Base-by-base conservation (phyloP, 139 green algal genomes). In the Micractinium conductrix region DNA sequence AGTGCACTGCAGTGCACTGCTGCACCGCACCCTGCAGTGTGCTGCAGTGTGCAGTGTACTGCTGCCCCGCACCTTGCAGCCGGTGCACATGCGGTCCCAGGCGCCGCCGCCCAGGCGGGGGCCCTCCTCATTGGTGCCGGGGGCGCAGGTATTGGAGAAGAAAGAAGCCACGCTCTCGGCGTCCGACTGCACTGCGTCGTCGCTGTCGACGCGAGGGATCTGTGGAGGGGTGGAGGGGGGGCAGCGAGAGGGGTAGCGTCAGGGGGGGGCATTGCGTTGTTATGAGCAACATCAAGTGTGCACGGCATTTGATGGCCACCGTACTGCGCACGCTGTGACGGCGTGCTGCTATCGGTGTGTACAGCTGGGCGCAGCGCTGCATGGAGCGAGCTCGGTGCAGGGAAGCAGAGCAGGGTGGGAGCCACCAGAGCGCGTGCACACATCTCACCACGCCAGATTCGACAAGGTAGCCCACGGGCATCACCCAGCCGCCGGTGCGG, bases 81-180 rank as follows among this genome's bases (percentile, higher is more conserved):
- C 86, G 26, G 65, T 89, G 86, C 86, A 89, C 17, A 89, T 37
- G 33, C 45, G 35, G 19, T n/a, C n/a, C 22, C 43, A 86, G 43
- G 62, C n/a, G 19, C 37, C 50, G 30, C 84, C 86, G 12, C 79
- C 79, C 19, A 42, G 40, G 1, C 17, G 30, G 3, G 81, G 81
- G 53, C 85, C 85, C 17, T 85, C 43, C 8, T 28, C 45, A 26
- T 38, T 45, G 58, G 38, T 82, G 35, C 76, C 42, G 26, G 74
- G 65, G 55, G 86, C 86, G 73, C 86, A 89, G 14, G 63, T 80
- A 2, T 45, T 3, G 14, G 72, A 86, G 86, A 89, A 89, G 83
- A 89, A 89, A 55, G 83, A 30, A 5, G 86, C 73, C 44, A 89
- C 83, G 35, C 44, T 75, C 44, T 85, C 69, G 40, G 84, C 86